Evolutionary conservation across 495 filamentous ascomycete genomes (phyloP), one percentile per base, ranked within the genome.

Genomic region (Annulohypoxylon moriforme): DNA sequence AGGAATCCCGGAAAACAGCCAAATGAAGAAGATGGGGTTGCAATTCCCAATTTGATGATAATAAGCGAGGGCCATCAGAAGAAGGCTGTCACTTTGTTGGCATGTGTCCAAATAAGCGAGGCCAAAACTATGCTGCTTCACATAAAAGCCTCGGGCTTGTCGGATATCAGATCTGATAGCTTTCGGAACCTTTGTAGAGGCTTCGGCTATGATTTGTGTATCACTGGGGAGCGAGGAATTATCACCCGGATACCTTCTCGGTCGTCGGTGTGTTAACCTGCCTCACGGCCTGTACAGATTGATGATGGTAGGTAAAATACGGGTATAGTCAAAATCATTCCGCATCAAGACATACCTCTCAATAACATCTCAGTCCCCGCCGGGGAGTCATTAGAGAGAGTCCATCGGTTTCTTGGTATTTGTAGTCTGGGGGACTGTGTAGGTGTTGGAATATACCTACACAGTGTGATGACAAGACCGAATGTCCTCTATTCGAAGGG

Each of bases 31-130:
- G 6, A 22, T 40, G 36, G 34, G 55, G 34, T 58, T 58, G n/a
- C 55, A 58, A 31, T 40, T 7, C 13, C 55, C 6, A 58, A 40
- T 58, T 58, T 40, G 55, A 40, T 25, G 27, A 40, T 40, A 8
- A 5, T 58, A 40, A 58, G 55, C 55, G 55, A 58, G 11, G 8
- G 33, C 5, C 20, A n/a, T 27, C 20, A 13, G 20, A 40, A 29
- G 50, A 34, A 16, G 6, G 25, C 18, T 55, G 50, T 20, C 29
- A 33, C 29, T 20, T 33, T 34, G 50, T 31, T 55, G 50, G 50
- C 20, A 16, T 55, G 16, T 18, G 27, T 55, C n/a, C 16, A 7
- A 22, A 55, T 55, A 55, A 42, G 55, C 33, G 33, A 40, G 55
- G 20, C 13, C 34, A 8, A n/a, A 25, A 18, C 22, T 38, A 18